Base-by-base conservation (phyloP, 2,329 filamentous ascomycete species). In the Penicillium expansum region DNA sequence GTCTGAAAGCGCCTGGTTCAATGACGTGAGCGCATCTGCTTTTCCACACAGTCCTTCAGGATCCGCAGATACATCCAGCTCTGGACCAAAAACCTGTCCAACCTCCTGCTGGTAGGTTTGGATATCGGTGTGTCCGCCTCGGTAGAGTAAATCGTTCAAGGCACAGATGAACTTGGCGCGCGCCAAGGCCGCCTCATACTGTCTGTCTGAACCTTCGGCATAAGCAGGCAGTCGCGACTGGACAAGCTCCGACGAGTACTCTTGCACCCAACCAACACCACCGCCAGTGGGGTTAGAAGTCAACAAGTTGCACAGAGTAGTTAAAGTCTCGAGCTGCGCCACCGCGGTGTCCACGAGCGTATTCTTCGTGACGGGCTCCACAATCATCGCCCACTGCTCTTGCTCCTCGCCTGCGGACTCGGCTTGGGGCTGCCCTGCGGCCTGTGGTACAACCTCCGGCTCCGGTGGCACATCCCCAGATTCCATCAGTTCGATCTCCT, bases 301-400 rank as follows among this genome's bases (percentile, higher is more conserved):
- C 64, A 77, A 70, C 37, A 83, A 70, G 60, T 78, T 78, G 67
- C 79, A 83, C 52, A 81, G 76, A 39, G 73, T 81, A 56, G 75
- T 83, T 68, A 79, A 79, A 47, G 74, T 82, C 63, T 76, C 84
- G 49, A 90, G 71, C 60, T 87, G 84, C 5, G 87, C 86, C 32
- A 88, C 77, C 14, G 86, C 79, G 0, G 87, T 90, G 59, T 91
- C 88, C 1, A 90, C 76, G 7, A 91, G 80, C 1, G 85, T 84
- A 47, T 81, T 79, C 27, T 83, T 81, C 1, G 86, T 88, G 27
- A 89, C 77, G 0, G 87, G 84, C 61, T 88, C 86, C 52, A 88
- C 79, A n/a, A 91, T 80, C 4, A 80, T 82, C 18, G 85, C 86
- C 82, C 85, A 89, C 64, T 87, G 82, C 58, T 86, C 85, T 37